Base-by-base conservation (phyloP, 228 moss, liverwort and hornwort genomes). In the Sphagnum fallax region DNA sequence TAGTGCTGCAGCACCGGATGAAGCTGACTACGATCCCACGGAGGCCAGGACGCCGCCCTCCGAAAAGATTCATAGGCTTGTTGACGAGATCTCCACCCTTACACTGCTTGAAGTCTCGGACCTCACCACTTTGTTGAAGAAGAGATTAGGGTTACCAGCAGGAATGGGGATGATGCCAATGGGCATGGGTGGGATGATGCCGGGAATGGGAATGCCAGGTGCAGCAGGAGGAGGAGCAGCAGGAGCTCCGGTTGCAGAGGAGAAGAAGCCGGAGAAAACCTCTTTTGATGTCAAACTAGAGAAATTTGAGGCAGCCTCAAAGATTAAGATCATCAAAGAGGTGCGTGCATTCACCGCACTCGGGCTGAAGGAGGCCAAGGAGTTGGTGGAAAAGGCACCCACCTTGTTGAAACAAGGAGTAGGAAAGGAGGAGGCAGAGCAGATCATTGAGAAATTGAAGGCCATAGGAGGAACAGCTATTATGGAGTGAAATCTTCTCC, bases 281-380 rank as follows among this genome's bases (percentile, higher is more conserved):
- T 78, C 73, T 15, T 85, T 85, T 67, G 84, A 85, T 60, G 73
- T 85, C 65, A 78, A 81, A 78, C 66, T 85, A 60, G 84, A 85
- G 69, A 85, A 81, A 65, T 85, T 81, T 55, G 84, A 85, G 4
- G 73, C 84, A 1, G 70, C 84, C 9, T 66, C 84, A 49, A 85
- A 85, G 81, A 85, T 85, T 78, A 85, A 85, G 71, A 79, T 85
- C 64, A 85, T 85, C 59, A 85, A 85, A 73, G 84, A 85, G 68
- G 84, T 85, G 66, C 75, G 84, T 62, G 78, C 84, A 13, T 85
- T 85, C 52, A 81, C 84, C 5, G 70, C 84, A 4, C 69, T 85
- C 64, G 84, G 84, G 18, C 69, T 85, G 52, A 85, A 85, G 76
- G 84, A 85, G 67, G 84, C 84, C 12, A 85, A 85, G 64, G 84